These are phyloP conservation scores for Saccharum officinarum DNA, from an alignment of 176 grass and related monocot species.

Conservation along the genomic window DNA sequence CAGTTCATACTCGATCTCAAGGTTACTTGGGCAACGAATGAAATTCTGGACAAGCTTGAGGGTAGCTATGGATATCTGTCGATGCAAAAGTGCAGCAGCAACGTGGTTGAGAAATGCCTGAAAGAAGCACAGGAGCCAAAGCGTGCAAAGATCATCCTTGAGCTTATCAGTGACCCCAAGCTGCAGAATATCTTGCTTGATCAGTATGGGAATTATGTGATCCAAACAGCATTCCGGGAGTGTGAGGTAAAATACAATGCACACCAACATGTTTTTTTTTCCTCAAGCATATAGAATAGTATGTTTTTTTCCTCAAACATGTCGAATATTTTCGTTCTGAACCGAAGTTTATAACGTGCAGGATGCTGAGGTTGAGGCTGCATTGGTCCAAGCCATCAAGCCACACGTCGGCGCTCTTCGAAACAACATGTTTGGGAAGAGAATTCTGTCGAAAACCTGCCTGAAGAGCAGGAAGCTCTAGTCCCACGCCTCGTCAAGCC, in stretches of 20 bases:
- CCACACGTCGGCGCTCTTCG: constrained; percentile 32
- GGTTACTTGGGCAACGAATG: constrained; percentile 42
- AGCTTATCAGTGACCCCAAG: constrained; percentile 55
- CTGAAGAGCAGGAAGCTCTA: constrained; percentile 44
- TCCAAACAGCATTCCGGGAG: constrained; percentile 55
- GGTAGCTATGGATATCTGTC: constrained; percentile 47
- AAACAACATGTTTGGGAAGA: constrained; percentile 64
- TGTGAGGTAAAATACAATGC: constrained; percentile 41
- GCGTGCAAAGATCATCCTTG: constrained; percentile 48
- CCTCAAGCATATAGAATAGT: too few species aligned
- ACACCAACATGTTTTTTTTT: not conserved
- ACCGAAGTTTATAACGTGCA: not conserved
- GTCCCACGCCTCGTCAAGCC: not conserved
- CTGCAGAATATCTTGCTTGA: constrained; percentile 45
- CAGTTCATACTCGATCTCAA: constrained; percentile 60
- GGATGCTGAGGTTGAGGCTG: constrained; percentile 32
- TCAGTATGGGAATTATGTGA: constrained; percentile 77
- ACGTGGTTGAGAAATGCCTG: constrained; percentile 81
- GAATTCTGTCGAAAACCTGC: constrained; percentile 51
- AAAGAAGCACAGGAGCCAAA: constrained; percentile 17
- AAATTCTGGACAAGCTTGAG: constrained; percentile 59
- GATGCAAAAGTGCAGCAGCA: constrained; percentile 74
- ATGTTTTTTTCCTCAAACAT: not conserved
- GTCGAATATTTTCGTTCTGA: not conserved
- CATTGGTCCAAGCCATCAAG: constrained; percentile 46